A percentile compares a stretch with the other conserved stretches of the same genome.
Evolutionary conservation across 257 asterid genomes (phyloP).

Genomic region (Petunia axillaris): DNA sequence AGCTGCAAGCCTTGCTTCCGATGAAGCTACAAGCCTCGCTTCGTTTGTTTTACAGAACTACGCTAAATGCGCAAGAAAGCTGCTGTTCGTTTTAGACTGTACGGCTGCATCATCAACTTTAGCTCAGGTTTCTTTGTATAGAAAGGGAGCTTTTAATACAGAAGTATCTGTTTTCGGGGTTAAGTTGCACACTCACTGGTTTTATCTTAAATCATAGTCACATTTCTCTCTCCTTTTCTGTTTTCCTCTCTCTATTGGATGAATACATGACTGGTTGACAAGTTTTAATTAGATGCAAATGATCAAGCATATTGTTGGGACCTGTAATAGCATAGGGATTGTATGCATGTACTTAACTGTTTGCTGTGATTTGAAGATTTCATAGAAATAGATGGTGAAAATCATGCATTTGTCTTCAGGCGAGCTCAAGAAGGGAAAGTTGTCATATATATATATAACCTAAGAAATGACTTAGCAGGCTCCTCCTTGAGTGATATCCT

Average conservation of each 20-base stretch:
- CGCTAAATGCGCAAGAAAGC: not conserved
- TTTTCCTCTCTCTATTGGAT: not conserved
- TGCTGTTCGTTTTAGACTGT: not conserved
- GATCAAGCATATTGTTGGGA: not conserved
- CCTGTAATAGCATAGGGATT: not conserved
- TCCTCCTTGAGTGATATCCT: not conserved
- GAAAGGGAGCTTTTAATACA: not conserved
- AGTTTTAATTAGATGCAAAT: not conserved
- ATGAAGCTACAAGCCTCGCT: too few species aligned
- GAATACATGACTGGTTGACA: slow-evolving; percentile 6
- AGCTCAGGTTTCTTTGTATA: not conserved
- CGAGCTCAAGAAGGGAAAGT: not conserved
- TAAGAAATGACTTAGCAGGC: not conserved
- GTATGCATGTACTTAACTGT: not conserved
- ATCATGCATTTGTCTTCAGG: not conserved
- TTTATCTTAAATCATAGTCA: not conserved
- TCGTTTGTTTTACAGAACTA: not conserved
- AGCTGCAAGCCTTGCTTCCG: too few species aligned
- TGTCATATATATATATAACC: not conserved
- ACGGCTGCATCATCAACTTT: not conserved
- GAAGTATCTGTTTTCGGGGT: not conserved
- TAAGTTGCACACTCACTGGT: not conserved
- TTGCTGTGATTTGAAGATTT: not conserved
- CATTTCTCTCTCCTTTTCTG: not conserved
- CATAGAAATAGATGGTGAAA: not conserved